phyloP scores from a whole-genome alignment of 768 basidiomycete genomes.

The Trametes meyenii region DNA sequence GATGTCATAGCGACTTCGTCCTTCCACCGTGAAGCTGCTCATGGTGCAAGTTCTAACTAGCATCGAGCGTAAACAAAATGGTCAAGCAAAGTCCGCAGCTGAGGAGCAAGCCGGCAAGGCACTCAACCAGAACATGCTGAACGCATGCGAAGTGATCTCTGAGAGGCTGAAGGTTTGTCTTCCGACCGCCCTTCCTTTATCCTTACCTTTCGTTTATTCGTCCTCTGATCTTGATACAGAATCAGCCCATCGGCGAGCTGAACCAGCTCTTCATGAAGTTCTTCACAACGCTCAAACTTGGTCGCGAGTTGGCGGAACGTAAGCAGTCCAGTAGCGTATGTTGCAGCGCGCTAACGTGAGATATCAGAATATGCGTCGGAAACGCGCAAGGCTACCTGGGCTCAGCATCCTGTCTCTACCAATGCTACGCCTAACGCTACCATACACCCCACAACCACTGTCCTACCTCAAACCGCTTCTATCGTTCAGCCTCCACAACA shows the following conservation, averaged over 20 bases:
- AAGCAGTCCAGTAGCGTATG: neutral
- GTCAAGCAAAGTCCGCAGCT: neutral
- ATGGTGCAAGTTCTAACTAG: slow-evolving; percentile 5
- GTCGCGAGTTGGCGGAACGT: neutral
- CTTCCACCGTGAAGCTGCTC: slow-evolving; percentile 3
- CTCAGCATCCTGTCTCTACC: neutral
- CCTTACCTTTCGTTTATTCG: too few species aligned
- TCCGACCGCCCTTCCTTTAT: neutral
- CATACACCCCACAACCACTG: too few species aligned
- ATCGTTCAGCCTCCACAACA: neutral
- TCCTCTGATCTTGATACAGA: neutral
- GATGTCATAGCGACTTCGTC: neutral
- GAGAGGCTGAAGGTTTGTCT: slow-evolving; percentile 5
- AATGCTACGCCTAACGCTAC: neutral
- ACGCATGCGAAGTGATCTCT: neutral
- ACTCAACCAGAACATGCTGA: neutral
- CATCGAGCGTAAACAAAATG: neutral
- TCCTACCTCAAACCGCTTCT: too few species aligned
- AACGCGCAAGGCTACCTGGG: neutral
- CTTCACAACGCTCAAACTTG: neutral
- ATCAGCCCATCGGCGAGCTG: neutral
- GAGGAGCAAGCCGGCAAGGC: neutral
- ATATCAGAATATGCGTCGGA: neutral
- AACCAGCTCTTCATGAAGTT: slow-evolving; percentile 3
- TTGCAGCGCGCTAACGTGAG: neutral